Conservation (phyloP, 345 rosid genomes). For the Nephelium lappaceum region DNA sequence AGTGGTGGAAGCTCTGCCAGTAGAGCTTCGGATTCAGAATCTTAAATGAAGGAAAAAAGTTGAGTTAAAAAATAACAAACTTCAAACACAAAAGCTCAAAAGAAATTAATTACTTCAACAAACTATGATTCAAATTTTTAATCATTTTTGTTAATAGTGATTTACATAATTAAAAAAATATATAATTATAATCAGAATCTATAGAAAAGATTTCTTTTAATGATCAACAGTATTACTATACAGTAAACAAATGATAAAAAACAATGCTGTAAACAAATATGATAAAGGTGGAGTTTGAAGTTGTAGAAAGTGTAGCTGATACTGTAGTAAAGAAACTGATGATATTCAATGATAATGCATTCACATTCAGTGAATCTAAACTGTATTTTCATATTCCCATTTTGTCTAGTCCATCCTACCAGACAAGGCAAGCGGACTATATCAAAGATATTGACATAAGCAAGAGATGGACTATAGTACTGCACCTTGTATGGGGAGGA, state of each 20-base stretch:
- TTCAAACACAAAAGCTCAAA: neutral
- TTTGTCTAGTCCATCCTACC: neutral
- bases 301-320: neutral
- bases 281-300: neutral
- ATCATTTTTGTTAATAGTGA: neutral
- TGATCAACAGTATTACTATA: neutral
- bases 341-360: neutral
- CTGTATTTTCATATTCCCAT: neutral
- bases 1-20: constrained; percentile 37
- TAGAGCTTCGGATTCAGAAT: constrained; percentile 27
- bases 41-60: constrained; percentile 6
- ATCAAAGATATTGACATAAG: neutral
- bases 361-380: neutral
- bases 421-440: neutral
- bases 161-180: no score
- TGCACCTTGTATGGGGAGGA: constrained; percentile 35
- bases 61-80: neutral
- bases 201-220: no score
- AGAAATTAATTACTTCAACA: neutral
- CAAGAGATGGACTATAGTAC: no score
- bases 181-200: no score
- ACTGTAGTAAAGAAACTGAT: no score
- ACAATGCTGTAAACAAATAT: neutral
- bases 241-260: neutral
- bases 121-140: neutral